Evolutionary conservation across 2,329 filamentous ascomycete genomes (phyloP), one percentile per base, ranked within the genome.

Genomic region (Saccharata proteae): DNA sequence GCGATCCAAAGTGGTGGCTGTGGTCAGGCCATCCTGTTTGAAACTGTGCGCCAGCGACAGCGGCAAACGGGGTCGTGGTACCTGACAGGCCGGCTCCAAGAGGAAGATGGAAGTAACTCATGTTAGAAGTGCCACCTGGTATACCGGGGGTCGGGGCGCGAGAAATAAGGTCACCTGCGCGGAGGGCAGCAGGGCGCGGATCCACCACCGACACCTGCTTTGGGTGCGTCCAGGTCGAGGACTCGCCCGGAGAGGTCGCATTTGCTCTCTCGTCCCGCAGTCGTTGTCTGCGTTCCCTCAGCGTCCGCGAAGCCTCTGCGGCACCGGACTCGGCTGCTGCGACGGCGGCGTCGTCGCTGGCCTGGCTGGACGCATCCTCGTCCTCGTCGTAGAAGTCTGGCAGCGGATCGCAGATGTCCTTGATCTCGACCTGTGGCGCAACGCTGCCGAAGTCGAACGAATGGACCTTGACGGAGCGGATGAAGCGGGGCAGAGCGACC

Each of bases 301-400:
- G 32, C 39, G 35, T 23, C 38, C 41, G 35, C 41, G 48, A 36
- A 28, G 49, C 22, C 54, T 55, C 37, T 49, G 48, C 37, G 43
- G 52, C 28, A 53, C 36, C 1, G 40, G 38, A 39, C 30, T 40
- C 40, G 30, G 38, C 37, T 23, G 40, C 40, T 27, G 35, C 36
- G 20, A 31, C 31, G 32, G 41, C 38, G 25, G 30, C 37, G 18
- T 38, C 48, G 38, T 45, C 50, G 14, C 43, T 39, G 34, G 37
- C 38, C 25, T 55, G 48, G 3, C 65, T 3, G 16, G 71, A 65
- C 14, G 71, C 69, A 37, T 80, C 78, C 21, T 75, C 63, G 16
- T 80, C 74, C 43, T 82, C 77, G 45, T 94, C 90, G 62, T 98
- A 98, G 51, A 98, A 98, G 48, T 98, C 90, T 1, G 85, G 78